Percentiles rank a stretch among this genome's conserved stretches.
phyloP scores from a whole-genome alignment of 495 filamentous ascomycete species.

The Apodospora peruviana region DNA sequence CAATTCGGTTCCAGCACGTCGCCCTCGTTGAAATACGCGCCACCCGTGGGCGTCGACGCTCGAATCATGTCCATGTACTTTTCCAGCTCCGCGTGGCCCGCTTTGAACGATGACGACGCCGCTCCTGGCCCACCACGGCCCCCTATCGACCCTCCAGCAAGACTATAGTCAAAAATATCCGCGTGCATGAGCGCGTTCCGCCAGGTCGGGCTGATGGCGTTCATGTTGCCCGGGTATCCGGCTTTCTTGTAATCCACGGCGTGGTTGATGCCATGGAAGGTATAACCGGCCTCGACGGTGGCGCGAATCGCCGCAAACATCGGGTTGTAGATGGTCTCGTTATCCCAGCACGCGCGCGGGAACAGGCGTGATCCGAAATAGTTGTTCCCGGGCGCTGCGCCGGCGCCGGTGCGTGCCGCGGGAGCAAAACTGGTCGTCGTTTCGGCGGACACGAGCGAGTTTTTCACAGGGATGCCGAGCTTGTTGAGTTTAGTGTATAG shows the following conservation, averaged over 20 bases:
- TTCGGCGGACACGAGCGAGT: constrained; percentile 8
- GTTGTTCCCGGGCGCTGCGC: constrained; percentile 21
- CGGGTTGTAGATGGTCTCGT: constrained; percentile 28
- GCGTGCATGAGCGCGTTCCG: constrained; percentile 50
- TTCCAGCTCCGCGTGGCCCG: constrained; percentile 15
- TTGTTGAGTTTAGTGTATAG: constrained; percentile 24
- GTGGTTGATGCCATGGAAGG: constrained; percentile 39
- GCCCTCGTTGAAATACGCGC: constrained; percentile 43
- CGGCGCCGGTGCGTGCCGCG: constrained; percentile 8
- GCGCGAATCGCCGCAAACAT: constrained; percentile 36
- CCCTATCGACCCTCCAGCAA: background rate
- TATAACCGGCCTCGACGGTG: constrained; percentile 31
- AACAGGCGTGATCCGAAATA: constrained; percentile 44
- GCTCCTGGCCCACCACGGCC: background rate
- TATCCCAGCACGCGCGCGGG: constrained; percentile 42
- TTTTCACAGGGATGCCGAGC: constrained; percentile 24
- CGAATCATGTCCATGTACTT: constrained; percentile 27
- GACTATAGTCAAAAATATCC: constrained; percentile 31
- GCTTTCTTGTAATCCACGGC: constrained; percentile 19
- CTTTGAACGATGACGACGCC: constrained; percentile 9
- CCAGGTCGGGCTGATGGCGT: constrained; percentile 49
- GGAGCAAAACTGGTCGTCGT: constrained; percentile 3
- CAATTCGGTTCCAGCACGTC: constrained; percentile 53
- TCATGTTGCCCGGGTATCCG: constrained; percentile 33
- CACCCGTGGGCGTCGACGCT: constrained; percentile 26